These are phyloP conservation scores for Lactarius hatsudake DNA, from an alignment of 768 basidiomycete species.

Conservation along the genomic window DNA sequence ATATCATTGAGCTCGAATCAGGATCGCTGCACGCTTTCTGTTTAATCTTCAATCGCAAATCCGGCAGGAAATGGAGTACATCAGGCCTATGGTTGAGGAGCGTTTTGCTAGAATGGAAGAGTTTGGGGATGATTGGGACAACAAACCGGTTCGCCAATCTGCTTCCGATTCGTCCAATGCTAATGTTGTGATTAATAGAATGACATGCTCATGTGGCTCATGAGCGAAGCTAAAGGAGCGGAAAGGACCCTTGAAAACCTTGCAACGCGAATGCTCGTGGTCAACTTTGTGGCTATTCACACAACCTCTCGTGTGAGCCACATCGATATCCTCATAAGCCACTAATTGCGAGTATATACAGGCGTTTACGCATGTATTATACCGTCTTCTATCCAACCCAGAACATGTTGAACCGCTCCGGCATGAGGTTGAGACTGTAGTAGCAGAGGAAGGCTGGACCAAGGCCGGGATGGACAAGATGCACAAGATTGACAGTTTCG, in stretches of 20 bases:
- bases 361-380: constrained; percentile 22
- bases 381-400: constrained; percentile 28
- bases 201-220: constrained; percentile 43
- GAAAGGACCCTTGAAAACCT: constrained; percentile 34
- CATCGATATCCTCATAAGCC: background rate
- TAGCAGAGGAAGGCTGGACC: constrained; percentile 27
- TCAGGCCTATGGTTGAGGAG: constrained; percentile 11
- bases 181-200: constrained; percentile 30
- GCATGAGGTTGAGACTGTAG: constrained; percentile 26
- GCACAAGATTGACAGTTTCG: constrained; percentile 31
- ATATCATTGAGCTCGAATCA: background rate
- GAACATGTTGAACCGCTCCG: constrained; percentile 30
- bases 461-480: constrained; percentile 23
- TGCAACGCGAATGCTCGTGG: constrained; percentile 33
- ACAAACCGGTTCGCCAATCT: constrained; percentile 7
- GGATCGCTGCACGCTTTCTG: background rate
- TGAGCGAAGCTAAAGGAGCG: constrained; percentile 35
- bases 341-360: background rate
- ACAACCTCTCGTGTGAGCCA: constrained; percentile 35
- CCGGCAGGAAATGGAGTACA: background rate
- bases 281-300: constrained; percentile 42
- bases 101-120: background rate
- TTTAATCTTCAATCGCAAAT: constrained; percentile 1
- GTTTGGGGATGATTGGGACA: constrained; percentile 7
- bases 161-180: too few species aligned